Base-by-base conservation (phyloP, 768 basidiomycete species). In the Suillus hirtellus region DNA sequence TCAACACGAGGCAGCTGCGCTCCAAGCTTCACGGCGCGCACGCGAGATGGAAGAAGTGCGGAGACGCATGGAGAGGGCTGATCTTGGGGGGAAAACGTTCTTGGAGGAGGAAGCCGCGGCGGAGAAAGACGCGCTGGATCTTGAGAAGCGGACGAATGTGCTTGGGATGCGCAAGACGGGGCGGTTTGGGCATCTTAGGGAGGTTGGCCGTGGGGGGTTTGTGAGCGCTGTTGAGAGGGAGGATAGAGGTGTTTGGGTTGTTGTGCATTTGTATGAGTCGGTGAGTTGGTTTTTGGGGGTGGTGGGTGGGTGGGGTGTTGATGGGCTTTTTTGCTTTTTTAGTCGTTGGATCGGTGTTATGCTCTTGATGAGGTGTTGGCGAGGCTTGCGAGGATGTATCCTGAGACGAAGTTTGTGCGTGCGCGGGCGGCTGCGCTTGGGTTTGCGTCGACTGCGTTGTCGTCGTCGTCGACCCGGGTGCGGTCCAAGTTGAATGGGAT, bases 231-330 rank as follows among this genome's bases (percentile, higher is more conserved):
- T 95, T 2, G 92, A 94, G 72, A 77, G 82, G 38, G 92, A 92
- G 72, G 85, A 84, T 38, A 78, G 76, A 55, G 84, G 82, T 1
- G 81, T 87, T 15, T 94, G 90, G 89, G 90, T 95, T 12, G 86
- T 94, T n/a, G 80, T 95, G 24, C 93, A 95, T 74, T 79, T 95
- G 7, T 95, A 93, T 69, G 89, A 93, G 68, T 80, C 90, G 56
- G 92, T 93, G 74, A 68, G 89, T 21, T 56, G 50, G 34, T 53
- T 44, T 64, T 47, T 31, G 31, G 52, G 3, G 50, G 7, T 27
- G 27, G 31, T 52, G 19, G 14, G 24, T 24, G 1, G 10, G 8
- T 15, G 21, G 40, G 37, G 44, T 43, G 52, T 54, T 73, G 61
- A 56, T 60, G 21, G 1, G 17, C 42, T 14, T 65, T 56, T 14